Base-by-base conservation (phyloP, 1,284 basidiomycete species). In the Boletus mariae region DNA sequence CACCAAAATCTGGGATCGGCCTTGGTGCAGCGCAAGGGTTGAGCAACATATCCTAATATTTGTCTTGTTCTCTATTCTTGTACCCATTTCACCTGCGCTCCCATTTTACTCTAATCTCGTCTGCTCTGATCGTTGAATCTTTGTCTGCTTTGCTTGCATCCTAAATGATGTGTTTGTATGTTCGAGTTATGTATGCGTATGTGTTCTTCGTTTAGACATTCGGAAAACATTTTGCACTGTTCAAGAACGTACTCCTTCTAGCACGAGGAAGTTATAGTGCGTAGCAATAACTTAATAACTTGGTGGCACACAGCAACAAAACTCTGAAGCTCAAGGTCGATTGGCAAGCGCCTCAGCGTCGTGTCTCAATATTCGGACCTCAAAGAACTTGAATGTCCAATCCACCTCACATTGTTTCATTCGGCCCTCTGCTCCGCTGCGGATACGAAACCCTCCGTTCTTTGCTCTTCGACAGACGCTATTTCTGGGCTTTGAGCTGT, bases 401-500 rank as follows among this genome's bases (percentile, higher is more conserved):
- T 41, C 17, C 46, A n/a, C 34, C 45, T 26, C 55, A 25, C 5
- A 15, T 5, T 25, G 17, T 48, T 40, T 46, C 51, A 5, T 29
- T 45, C 32, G 23, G 20, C n/a, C 26, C 46, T 28, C n/a, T 58
- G 28, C 31, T 61, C 40, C 34, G 40, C 13, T 31, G 43, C 5
- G 53, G 40, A 46, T 52, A 50, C 45, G 15, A 52, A 12, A 25
- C 52, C 9, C 25, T 68, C 28, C 44, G 45, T 35, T 58, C 53
- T 31, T 42, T 69, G 23, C 54, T 92, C 23, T 75, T 77, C 42
- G 78, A 91, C 63, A 75, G 79, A 38, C 69, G 66, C 26, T 85
- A 85, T 65, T 93, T 88, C 70, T 84, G 82, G 79, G 64, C 69
- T 31, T 70, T 92, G 31, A 84, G 85, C 6, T 59, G 69, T 10